Conservation (phyloP, 345 rosid species). For the Geranium brycei region DNA sequence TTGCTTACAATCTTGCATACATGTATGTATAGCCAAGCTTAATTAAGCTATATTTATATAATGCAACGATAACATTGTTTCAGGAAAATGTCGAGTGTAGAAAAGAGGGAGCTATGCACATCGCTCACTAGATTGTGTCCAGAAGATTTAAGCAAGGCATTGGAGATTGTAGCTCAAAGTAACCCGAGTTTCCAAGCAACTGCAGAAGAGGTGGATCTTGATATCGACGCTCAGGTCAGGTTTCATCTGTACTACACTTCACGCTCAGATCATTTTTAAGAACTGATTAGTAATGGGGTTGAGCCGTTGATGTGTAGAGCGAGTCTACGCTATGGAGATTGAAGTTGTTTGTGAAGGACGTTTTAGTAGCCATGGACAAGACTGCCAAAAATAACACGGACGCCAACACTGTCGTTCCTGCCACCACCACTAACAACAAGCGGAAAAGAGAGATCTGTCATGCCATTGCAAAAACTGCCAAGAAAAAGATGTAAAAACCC, state of each 20-base stretch:
- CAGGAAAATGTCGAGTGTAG: constrained; percentile 59
- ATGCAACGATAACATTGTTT: constrained; percentile 1
- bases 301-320: constrained; percentile 1
- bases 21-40: no score
- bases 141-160: constrained; percentile 58
- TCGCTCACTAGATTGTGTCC: constrained; percentile 45
- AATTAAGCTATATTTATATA: no score
- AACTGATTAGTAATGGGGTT: not conserved
- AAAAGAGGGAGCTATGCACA: constrained; percentile 49
- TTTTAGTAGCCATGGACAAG: constrained; percentile 8
- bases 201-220: constrained; percentile 62
- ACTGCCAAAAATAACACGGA: not conserved
- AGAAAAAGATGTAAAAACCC: constrained; percentile 29
- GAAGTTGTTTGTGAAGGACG: constrained; percentile 11
- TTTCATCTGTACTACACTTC: constrained; percentile 4
- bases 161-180: constrained; percentile 61
- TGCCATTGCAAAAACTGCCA: constrained; percentile 31
- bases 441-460: constrained; percentile 36
- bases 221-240: constrained; percentile 78
- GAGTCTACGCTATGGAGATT: constrained; percentile 15
- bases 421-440: constrained; percentile 14
- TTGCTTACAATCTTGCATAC: no score
- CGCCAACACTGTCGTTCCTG: not conserved
- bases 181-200: constrained; percentile 44
- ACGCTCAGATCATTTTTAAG: no score